These are phyloP conservation scores for Apiospora pterosperma DNA, from an alignment of 2,329 filamentous ascomycete genomes.

Conservation along the genomic window DNA sequence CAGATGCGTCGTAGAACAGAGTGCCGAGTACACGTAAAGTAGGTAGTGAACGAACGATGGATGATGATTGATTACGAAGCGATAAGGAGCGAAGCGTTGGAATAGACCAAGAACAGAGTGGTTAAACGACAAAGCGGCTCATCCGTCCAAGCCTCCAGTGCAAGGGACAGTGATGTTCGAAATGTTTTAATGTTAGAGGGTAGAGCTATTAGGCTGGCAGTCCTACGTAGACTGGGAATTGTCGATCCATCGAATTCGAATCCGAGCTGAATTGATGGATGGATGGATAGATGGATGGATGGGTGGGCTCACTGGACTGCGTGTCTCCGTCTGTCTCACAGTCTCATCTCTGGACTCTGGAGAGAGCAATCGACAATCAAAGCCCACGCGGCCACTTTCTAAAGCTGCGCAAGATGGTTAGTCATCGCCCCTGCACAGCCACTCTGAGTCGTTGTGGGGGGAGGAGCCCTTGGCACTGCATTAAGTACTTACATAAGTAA, in stretches of 20 bases:
- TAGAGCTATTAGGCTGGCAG: background rate
- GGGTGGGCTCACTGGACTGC: no score
- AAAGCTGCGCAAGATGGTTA: background rate
- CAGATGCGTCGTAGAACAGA: conserved; percentile 6
- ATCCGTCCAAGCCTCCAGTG: conserved; percentile 1
- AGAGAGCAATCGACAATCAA: background rate
- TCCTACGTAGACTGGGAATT: background rate
- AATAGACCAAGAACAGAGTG: background rate
- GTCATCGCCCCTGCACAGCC: background rate
- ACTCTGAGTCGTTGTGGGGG: background rate
- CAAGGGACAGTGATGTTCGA: background rate
- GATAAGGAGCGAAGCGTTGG: conserved; percentile 15
- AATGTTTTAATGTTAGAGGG: background rate
- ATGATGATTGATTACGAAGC: conserved; percentile 16
- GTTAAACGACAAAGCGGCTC: background rate
- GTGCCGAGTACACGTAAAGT: background rate
- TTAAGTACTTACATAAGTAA: background rate
- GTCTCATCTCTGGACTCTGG: no score
- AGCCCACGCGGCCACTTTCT: background rate
- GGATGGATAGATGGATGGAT: background rate
- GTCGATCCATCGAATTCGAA: background rate
- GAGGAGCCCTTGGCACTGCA: background rate
- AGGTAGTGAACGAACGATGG: background rate
- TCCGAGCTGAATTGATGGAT: background rate
- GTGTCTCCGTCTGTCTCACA: no score